Base-by-base conservation (phyloP, 768 basidiomycete genomes). In the Clavaria fumosa region DNA sequence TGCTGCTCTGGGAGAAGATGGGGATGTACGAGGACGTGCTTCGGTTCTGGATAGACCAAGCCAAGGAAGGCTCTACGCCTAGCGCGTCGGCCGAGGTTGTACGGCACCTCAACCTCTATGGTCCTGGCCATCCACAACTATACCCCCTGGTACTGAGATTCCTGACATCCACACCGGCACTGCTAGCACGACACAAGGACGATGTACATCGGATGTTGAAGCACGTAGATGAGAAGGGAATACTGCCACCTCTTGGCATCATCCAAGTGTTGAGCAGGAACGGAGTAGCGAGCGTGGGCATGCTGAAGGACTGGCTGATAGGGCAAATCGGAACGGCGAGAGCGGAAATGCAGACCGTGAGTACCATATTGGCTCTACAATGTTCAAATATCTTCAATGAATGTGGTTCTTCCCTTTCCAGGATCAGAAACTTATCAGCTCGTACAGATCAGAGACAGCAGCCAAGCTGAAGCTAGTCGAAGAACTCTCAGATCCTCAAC, bases 21-120 rank as follows among this genome's bases (percentile, higher is more conserved):
- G 89, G 83, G 5, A 91, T 95, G 93, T 85, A 88, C 53, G 93
- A 96, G 49, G 91, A 95, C 46, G 77, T 97, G 33, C 52, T 97
- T 21, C 70, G 90, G 17, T 95, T 85, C 61, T 90, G 81, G 79
- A 91, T 93, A 71, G 82, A 84, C 41, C 67, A 67, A 43, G 66
- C 79, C 39, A 57, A 52, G 12, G 61, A 62, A 24, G 66, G 58
- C 9, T 39, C 43, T 2, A 43, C 52, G 5, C 50, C 59, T 0
- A 52, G 43, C 11, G 66, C 67, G 12, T 66, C 68, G 1, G 58
- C 48, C 5, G 67, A 79, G 47, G 82, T 93, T 2, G 60, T 95
- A n/a, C 57, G 64, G 5, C 73, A 80, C 28, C 69, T 97, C 0
- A 67, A 67, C 39, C 59, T 66, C 32, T 93, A 97, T 49, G 93